Percentiles rank a stretch among this genome's conserved stretches.
These are phyloP conservation scores for Aspergillus sp. DNA, from an alignment of 2,329 filamentous ascomycete species.

Conservation along the genomic window DNA sequence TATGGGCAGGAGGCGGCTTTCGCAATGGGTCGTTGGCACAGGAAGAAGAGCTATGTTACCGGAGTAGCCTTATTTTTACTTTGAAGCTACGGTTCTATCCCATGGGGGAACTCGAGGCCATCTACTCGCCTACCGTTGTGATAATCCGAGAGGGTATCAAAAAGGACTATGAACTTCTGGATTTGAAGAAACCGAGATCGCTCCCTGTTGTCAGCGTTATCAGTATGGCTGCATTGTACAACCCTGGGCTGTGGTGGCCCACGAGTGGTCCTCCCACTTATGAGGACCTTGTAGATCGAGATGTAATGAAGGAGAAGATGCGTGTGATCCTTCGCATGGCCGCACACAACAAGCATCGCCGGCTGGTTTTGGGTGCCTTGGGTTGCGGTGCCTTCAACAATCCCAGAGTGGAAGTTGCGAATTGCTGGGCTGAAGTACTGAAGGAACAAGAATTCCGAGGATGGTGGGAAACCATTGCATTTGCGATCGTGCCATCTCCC, in stretches of 20 bases:
- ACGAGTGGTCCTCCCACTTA: slow-evolving; percentile 27
- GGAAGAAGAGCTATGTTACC: slow-evolving; percentile 63
- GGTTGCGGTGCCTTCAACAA: slow-evolving; percentile 63
- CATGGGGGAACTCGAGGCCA: slow-evolving; percentile 41
- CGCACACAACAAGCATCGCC: slow-evolving; percentile 49
- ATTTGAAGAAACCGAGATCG: slow-evolving; percentile 23
- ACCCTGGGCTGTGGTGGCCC: slow-evolving; percentile 28
- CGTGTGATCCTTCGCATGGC: slow-evolving; percentile 54
- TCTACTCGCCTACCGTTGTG: slow-evolving; percentile 57
- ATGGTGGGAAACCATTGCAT: slow-evolving; percentile 60
- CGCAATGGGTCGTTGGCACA: slow-evolving; percentile 56
- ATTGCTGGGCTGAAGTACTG: slow-evolving; percentile 57
- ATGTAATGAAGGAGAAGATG: slow-evolving; percentile 58
- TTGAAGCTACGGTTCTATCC: slow-evolving; percentile 48
- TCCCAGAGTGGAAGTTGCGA: slow-evolving; percentile 55
- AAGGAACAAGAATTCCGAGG: slow-evolving; percentile 55
- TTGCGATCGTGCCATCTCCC: slow-evolving; percentile 48
- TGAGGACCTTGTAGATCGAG: slow-evolving; percentile 38
- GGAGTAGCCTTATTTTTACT: slow-evolving; percentile 41
- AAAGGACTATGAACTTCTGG: slow-evolving; percentile 43
- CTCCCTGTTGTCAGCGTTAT: slow-evolving; percentile 53
- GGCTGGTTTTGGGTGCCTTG: slow-evolving; percentile 60
- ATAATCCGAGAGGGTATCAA: slow-evolving; percentile 49
- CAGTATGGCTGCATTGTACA: slow-evolving; percentile 51
- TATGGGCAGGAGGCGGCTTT: slow-evolving; percentile 58